Percentiles rank a stretch among this genome's conserved stretches.
phyloP scores from a whole-genome alignment of 1,284 basidiomycete species.

The Cryptococcus jaspeensis region DNA sequence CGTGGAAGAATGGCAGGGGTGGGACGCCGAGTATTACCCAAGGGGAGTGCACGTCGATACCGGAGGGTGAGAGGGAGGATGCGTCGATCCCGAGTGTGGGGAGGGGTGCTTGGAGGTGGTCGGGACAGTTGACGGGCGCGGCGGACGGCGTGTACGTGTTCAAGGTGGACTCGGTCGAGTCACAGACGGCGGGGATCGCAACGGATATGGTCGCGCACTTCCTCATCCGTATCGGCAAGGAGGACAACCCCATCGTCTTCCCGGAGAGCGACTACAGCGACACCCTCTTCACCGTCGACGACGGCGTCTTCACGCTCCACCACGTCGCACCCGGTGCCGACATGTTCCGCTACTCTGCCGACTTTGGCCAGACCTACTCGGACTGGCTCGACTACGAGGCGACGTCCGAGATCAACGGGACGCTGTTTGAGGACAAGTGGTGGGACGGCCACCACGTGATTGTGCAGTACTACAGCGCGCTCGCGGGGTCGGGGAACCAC shows the following conservation, averaged over 20 bases:
- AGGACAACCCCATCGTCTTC: constrained; percentile 77
- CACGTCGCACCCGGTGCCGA: constrained; percentile 85
- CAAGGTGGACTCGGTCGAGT: constrained; percentile 58
- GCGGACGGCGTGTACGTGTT: constrained; percentile 78
- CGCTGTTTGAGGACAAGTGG: constrained; percentile 60
- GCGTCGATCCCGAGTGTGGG: constrained; percentile 58
- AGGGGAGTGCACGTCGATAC: too few relatives aligned
- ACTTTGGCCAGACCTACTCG: constrained; percentile 83
- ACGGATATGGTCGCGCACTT: constrained; percentile 63
- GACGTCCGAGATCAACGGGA: constrained; percentile 68
- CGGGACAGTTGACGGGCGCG: constrained; percentile 66
- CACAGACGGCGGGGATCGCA: constrained; percentile 25
- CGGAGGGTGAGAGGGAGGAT: constrained; percentile 53
- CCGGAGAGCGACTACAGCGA: constrained; percentile 66
- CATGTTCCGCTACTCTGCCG: constrained; percentile 75
- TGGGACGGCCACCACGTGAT: constrained; percentile 83
- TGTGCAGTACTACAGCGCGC: constrained; percentile 80
- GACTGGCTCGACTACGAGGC: too few relatives aligned
- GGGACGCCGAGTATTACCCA: too few relatives aligned
- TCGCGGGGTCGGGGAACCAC: constrained; percentile 62
- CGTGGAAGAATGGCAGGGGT: too few relatives aligned
- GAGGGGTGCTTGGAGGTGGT: constrained; percentile 67
- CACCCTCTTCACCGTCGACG: constrained; percentile 61
- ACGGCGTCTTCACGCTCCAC: constrained; percentile 68
- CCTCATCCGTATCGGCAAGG: constrained; percentile 70